Evolutionary conservation across 192 early-diverging fungal genomes (phyloP).

Genomic region (Glomus cerebriforme): DNA sequence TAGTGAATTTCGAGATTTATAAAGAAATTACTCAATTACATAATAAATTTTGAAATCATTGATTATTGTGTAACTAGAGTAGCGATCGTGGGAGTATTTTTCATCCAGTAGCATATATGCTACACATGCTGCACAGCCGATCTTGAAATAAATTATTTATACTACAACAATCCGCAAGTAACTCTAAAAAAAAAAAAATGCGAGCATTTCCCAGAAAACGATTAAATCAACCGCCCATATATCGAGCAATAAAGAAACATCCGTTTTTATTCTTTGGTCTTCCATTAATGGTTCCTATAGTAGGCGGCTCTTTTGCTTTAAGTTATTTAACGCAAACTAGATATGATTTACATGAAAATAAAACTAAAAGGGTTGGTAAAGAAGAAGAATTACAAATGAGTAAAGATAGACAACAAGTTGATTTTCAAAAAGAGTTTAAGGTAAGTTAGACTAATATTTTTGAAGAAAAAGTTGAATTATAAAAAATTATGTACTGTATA

Average conservation of each 20-base stretch:
- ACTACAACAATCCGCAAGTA: too few species aligned
- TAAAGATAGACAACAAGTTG: conserved; percentile 57
- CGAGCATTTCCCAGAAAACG: not conserved
- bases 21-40: too few species aligned
- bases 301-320: conserved; percentile 72
- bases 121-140: too few species aligned
- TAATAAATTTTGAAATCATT: too few species aligned
- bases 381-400: conserved; percentile 59
- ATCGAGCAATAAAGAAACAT: conserved; percentile 29
- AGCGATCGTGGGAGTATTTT: too few species aligned
- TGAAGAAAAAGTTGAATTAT: not conserved
- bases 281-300: conserved; percentile 67
- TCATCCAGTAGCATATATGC: too few species aligned
- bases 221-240: not conserved
- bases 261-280: conserved; percentile 73
- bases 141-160: too few species aligned
- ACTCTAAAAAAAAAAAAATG: not conserved
- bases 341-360: conserved; percentile 55
- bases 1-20: too few species aligned
- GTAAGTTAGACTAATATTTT: conserved; percentile 26
- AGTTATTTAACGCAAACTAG: conserved; percentile 72
- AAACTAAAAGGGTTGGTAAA: conserved; percentile 39
- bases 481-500: not conserved
- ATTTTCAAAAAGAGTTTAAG: conserved; percentile 76
- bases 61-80: too few species aligned